These are phyloP conservation scores for Scheffersomyces stambukii DNA, from an alignment of 1,139 yeast species.

Conservation along the genomic window DNA sequence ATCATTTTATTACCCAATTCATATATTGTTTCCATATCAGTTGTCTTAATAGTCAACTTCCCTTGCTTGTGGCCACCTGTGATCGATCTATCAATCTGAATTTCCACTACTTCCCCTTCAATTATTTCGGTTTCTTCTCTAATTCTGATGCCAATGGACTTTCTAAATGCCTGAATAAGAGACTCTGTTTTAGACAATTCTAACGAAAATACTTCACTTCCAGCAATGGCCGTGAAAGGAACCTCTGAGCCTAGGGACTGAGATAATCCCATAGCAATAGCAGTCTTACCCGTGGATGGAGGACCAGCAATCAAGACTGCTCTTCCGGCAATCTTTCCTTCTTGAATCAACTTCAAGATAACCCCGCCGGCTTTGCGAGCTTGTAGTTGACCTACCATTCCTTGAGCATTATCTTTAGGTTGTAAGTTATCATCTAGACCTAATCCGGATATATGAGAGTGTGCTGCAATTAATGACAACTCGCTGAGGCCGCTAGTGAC, in stretches of 20 bases:
- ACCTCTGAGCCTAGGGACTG: slow-evolving; percentile 88
- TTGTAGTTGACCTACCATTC: slow-evolving; percentile 95
- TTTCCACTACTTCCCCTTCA: slow-evolving; percentile 98
- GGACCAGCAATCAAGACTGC: slow-evolving; percentile 97
- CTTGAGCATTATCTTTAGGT: slow-evolving; percentile 77
- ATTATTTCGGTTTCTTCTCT: slow-evolving; percentile 96
- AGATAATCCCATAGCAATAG: slow-evolving; percentile 95
- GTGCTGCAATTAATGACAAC: slow-evolving; percentile 84
- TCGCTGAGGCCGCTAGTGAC: slow-evolving; percentile 44
- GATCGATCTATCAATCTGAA: slow-evolving; percentile 92
- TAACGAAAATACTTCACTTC: slow-evolving; percentile 86
- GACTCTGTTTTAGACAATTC: slow-evolving; percentile 95
- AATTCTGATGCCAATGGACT: slow-evolving; percentile 90
- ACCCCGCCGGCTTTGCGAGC: slow-evolving; percentile 97
- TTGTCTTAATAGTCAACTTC: slow-evolving; percentile 91
- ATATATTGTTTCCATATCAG: slow-evolving; percentile 98
- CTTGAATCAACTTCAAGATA: slow-evolving; percentile 86
- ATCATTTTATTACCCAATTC: slow-evolving; percentile 98
- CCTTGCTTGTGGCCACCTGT: slow-evolving; percentile 99
- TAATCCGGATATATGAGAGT: slow-evolving; percentile 91
- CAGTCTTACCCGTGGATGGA: slow-evolving; percentile 98
- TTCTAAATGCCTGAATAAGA: slow-evolving; percentile 91
- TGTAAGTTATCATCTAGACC: slow-evolving; percentile 89
- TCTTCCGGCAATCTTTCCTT: slow-evolving; percentile 93
- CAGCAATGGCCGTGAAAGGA: slow-evolving; percentile 94